phyloP scores from a whole-genome alignment of 2,329 filamentous ascomycete species.

The Xylariales sp. region DNA sequence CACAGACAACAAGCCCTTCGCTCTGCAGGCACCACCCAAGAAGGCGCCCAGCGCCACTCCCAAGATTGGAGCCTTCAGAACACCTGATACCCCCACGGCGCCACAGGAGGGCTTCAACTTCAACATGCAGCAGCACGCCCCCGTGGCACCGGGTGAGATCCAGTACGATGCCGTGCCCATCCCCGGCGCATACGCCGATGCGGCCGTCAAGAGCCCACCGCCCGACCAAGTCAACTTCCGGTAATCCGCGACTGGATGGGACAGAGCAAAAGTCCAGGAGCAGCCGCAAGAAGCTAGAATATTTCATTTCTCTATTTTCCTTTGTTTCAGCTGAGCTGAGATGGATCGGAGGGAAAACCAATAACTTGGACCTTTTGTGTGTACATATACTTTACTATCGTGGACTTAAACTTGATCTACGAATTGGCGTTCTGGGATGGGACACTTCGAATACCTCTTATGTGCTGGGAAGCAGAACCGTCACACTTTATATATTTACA shows the following conservation, averaged over 20 bases:
- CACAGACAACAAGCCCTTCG: constrained; percentile 71
- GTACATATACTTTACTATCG: no score
- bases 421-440: constrained; percentile 1
- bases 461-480: constrained; percentile 1
- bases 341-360: constrained; percentile 6
- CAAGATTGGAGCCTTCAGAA: constrained; percentile 58
- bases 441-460: constrained; percentile 2
- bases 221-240: constrained; percentile 30
- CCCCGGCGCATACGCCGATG: constrained; percentile 71
- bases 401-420: background rate
- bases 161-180: constrained; percentile 85
- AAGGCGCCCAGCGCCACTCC: constrained; percentile 77
- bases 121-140: constrained; percentile 57
- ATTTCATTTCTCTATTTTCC: no score
- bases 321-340: constrained; percentile 18
- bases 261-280: no score
- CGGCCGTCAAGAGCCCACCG: constrained; percentile 48
- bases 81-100: constrained; percentile 38
- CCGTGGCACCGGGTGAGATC: constrained; percentile 72
- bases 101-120: constrained; percentile 33
- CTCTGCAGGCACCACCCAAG: constrained; percentile 78
- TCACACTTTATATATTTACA: background rate
- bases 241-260: constrained; percentile 8
- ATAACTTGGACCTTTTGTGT: background rate
- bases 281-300: no score